Conservation (phyloP, 805 yeast genomes). For the Teunomyces stri region DNA sequence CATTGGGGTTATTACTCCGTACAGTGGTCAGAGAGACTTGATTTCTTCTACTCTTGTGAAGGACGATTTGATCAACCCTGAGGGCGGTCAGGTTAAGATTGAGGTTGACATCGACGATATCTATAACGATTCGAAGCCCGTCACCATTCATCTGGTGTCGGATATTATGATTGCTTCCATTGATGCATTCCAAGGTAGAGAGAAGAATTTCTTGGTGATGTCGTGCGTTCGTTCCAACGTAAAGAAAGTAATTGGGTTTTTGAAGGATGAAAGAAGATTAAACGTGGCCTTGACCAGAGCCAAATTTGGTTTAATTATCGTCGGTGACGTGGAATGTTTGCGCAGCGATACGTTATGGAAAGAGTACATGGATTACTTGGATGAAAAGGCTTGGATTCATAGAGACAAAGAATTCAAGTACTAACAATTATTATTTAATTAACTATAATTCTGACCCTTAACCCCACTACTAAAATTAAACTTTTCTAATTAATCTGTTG, state of each 20-base stretch:
- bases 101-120: slow-evolving; percentile 65
- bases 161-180: slow-evolving; percentile 42
- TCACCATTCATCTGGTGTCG: slow-evolving; percentile 48
- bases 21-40: slow-evolving; percentile 69
- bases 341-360: slow-evolving; percentile 52
- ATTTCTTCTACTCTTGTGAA: slow-evolving; percentile 49
- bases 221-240: slow-evolving; percentile 28
- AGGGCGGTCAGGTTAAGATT: slow-evolving; percentile 41
- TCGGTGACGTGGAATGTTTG: slow-evolving; percentile 41
- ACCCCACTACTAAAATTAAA: background rate
- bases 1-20: slow-evolving; percentile 73
- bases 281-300: slow-evolving; percentile 32
- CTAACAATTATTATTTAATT: background rate
- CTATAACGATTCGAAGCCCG: slow-evolving; percentile 42
- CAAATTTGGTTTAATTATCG: slow-evolving; percentile 25
- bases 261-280: slow-evolving; percentile 27
- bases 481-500: background rate
- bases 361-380: slow-evolving; percentile 44
- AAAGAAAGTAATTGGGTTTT: slow-evolving; percentile 22
- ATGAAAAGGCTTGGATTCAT: slow-evolving; percentile 29
- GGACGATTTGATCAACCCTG: slow-evolving; percentile 58
- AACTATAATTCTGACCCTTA: slow-evolving; percentile 5
- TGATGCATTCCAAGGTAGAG: slow-evolving; percentile 31
- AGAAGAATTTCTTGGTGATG: slow-evolving; percentile 27
- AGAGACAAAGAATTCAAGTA: slow-evolving; percentile 9